Base-by-base conservation (phyloP, 1,139 yeast species). In the Candida buenavistaensis region DNA sequence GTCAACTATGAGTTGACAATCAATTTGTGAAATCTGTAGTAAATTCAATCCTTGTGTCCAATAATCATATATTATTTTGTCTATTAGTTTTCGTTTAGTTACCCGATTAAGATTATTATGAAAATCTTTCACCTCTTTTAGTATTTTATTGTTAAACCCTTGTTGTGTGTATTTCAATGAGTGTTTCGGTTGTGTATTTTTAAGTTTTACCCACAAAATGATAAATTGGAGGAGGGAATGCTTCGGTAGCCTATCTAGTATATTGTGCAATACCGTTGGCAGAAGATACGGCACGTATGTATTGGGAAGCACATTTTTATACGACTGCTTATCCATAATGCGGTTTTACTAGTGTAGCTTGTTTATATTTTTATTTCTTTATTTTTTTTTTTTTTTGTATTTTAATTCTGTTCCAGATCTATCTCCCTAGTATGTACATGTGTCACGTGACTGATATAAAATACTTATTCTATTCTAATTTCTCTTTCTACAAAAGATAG, bases 11-110 rank as follows among this genome's bases (percentile, higher is more conserved):
- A 72, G 52, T 46, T 80, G 84, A 39, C 84, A 75, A 47, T 86
- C 95, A 6, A 84, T 59, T 45, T 84, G 90, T 0, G 95, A 83
- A 30, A 80, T 54, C 51, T 86, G 95, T 13, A 78, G 64, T 5
- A 84, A 56, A 46, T 81, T 84, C 32, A 85, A 56, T 0, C 95
- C 95, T 3, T 61, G 48, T 1, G 75, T 65, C 80, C 89, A 85
- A 49, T 66, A 77, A 22, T 78, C 78, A 25, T 62, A 65, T 6
- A 81, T 43, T 10, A 82, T 60, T 31, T 59, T 58, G 39, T 79
- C 82, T 2, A 80, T 60, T 9, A 80, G 48, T 37, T 61, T 64
- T 28, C 68, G 52, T 47, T 79, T 80, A 9, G 71, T 52, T 1
- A 54, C 37, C 23, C 51, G 54, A 13, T 41, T 32, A 1, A 37